Percentiles rank a stretch among this genome's conserved stretches.
Conservation (phyloP, 129 eudicot species). For the Flaveria brownii region DNA sequence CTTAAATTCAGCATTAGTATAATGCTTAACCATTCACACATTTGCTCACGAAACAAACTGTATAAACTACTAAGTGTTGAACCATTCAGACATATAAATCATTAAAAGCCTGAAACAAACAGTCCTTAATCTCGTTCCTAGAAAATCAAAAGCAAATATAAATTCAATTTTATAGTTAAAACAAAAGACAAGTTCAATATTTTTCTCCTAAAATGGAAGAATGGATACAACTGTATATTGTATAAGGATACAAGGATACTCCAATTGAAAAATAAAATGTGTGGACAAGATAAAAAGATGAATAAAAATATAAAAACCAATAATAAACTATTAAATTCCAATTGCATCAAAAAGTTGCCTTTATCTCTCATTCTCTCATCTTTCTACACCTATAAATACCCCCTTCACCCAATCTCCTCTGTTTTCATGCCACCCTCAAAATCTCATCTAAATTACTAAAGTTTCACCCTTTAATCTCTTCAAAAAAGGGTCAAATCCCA, state of each 20-base stretch:
- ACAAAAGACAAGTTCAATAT: not conserved
- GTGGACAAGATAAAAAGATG: conserved; percentile 39
- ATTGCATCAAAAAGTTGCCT: conserved; percentile 39
- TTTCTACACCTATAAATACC: conserved; percentile 59
- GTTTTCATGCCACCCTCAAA: conserved; percentile 37
- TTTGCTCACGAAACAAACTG: too few species aligned
- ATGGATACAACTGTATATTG: not conserved
- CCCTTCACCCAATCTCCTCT: conserved; percentile 46
- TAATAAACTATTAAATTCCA: conserved; percentile 19
- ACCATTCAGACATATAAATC: too few species aligned
- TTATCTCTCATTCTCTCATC: not conserved
- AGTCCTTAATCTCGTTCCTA: too few species aligned
- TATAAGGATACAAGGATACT: not conserved
- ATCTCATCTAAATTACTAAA: conserved; percentile 12
- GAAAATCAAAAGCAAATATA: not conserved
- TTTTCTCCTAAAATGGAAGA: not conserved
- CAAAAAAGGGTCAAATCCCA: too few species aligned
- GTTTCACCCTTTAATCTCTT: too few species aligned
- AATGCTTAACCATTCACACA: too few species aligned
- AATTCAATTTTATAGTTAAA: not conserved
- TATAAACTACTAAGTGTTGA: too few species aligned
- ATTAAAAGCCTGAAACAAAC: too few species aligned
- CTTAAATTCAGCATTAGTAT: too few species aligned
- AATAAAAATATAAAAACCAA: not conserved
- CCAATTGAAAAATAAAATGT: conserved; percentile 32